Conservation (phyloP, 371 early-diverging fungal species). For the Lichtheimia corymbifera region DNA sequence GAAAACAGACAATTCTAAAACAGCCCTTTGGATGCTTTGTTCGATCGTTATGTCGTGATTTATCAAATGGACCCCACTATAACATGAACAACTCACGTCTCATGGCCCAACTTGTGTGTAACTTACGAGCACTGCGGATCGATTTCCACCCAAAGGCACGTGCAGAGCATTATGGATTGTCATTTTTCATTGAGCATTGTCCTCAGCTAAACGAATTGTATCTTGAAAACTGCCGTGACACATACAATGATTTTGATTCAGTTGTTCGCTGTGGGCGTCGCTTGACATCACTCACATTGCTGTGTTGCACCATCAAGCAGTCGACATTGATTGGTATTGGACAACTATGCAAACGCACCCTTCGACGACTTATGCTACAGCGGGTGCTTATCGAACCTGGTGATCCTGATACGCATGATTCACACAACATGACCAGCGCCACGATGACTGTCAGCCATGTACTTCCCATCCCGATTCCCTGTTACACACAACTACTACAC, state of each 20-base stretch:
- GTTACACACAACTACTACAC: conserved; percentile 16
- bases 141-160: conserved; percentile 45
- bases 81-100: conserved; percentile 38
- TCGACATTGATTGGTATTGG: conserved; percentile 21
- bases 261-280: conserved; percentile 25
- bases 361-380: conserved; percentile 28
- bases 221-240: conserved; percentile 47
- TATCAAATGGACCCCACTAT: conserved; percentile 37
- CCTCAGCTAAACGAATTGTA: conserved; percentile 37
- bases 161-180: conserved; percentile 40
- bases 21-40: conserved; percentile 41
- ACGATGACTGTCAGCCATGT: conserved; percentile 14
- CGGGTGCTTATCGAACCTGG: conserved; percentile 33
- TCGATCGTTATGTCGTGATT: conserved; percentile 40
- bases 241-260: conserved; percentile 43
- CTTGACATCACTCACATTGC: conserved; percentile 32
- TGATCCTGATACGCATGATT: neutral
- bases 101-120: conserved; percentile 41
- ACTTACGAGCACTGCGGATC: conserved; percentile 41
- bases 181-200: conserved; percentile 38
- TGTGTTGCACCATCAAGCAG: conserved; percentile 42
- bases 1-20: conserved; percentile 23
- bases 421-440: conserved; percentile 14
- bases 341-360: conserved; percentile 12
- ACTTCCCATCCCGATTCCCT: conserved; percentile 20